Percentiles rank a stretch among this genome's conserved stretches.
Evolutionary conservation across 2,329 filamentous ascomycete species (phyloP).

Genomic region (Trematosphaeria pertusa): DNA sequence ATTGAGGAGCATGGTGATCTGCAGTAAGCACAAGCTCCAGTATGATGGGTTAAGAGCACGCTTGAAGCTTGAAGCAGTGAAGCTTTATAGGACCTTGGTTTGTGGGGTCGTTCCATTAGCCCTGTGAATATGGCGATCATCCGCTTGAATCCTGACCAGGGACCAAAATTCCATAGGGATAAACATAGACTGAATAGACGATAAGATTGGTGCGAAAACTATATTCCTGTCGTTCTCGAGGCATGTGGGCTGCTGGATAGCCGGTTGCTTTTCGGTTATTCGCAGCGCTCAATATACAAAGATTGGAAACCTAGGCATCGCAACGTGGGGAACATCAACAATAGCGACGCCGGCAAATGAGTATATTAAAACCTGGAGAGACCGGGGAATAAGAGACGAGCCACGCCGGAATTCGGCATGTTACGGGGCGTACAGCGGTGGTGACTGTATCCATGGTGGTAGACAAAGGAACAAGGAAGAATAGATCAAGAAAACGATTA

Average conservation of each 20-base stretch:
- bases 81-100: slow-evolving; percentile 21
- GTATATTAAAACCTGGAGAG: not conserved
- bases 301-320: slow-evolving; percentile 14
- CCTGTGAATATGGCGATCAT: slow-evolving; percentile 2
- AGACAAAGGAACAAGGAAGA: no score
- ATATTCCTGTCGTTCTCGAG: not conserved
- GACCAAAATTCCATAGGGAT: not conserved
- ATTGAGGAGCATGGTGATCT: slow-evolving; percentile 17
- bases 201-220: slow-evolving; percentile 6
- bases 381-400: no score
- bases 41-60: not conserved
- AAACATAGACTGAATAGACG: not conserved
- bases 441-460: no score
- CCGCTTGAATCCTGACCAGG: not conserved
- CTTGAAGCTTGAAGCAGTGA: no score
- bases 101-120: slow-evolving; percentile 9
- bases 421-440: no score
- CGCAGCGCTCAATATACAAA: slow-evolving; percentile 9
- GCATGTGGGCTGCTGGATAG: slow-evolving; percentile 1
- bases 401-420: no score
- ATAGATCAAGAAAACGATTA: no score
- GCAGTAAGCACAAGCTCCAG: slow-evolving; percentile 3
- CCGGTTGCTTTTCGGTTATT: slow-evolving; percentile 20
- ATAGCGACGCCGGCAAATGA: slow-evolving; percentile 10
- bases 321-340: slow-evolving; percentile 10